phyloP scores from a whole-genome alignment of 495 filamentous ascomycete species.

The Hyaloscypha hepaticicola region DNA sequence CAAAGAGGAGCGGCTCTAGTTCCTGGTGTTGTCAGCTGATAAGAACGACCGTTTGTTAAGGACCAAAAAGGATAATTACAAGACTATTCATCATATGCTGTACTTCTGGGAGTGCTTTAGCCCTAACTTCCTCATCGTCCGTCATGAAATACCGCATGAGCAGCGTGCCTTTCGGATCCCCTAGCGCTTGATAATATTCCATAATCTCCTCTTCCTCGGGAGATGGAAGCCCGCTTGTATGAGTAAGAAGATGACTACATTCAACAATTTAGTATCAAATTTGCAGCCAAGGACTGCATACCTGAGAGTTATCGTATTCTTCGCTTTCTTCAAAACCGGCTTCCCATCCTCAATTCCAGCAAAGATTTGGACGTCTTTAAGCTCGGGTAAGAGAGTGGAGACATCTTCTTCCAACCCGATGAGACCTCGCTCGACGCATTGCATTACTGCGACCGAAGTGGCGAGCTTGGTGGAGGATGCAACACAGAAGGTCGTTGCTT shows the following conservation, averaged over 20 bases:
- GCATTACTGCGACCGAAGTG: conserved; percentile 55
- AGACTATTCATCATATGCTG: conserved; percentile 2
- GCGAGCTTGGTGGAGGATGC: conserved; percentile 58
- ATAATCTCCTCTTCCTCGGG: conserved; percentile 9
- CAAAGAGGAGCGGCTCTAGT: conserved; percentile 40
- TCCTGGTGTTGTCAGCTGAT: background rate
- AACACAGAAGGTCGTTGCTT: conserved; percentile 55
- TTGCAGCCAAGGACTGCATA: background rate
- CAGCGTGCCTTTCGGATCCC: background rate
- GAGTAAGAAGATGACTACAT: conserved; percentile 17
- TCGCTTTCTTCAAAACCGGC: conserved; percentile 45
- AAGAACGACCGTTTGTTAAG: background rate
- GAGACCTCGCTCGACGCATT: conserved; percentile 54
- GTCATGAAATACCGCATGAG: conserved; percentile 10
- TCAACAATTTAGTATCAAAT: background rate
- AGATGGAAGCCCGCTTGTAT: conserved; percentile 10
- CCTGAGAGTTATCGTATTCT: conserved; percentile 50
- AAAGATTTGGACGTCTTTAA: conserved; percentile 26
- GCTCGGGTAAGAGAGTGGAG: conserved; percentile 26
- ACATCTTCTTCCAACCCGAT: conserved; percentile 33
- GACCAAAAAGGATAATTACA: background rate
- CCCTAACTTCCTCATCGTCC: background rate
- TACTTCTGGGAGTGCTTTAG: background rate
- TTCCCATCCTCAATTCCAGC: conserved; percentile 32
- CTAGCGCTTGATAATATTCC: conserved; percentile 11